Evolutionary conservation across 1,139 yeast genomes (phyloP), one percentile per base, ranked within the genome.

Genomic region (Hyphopichia wangnamkhiaoensis): DNA sequence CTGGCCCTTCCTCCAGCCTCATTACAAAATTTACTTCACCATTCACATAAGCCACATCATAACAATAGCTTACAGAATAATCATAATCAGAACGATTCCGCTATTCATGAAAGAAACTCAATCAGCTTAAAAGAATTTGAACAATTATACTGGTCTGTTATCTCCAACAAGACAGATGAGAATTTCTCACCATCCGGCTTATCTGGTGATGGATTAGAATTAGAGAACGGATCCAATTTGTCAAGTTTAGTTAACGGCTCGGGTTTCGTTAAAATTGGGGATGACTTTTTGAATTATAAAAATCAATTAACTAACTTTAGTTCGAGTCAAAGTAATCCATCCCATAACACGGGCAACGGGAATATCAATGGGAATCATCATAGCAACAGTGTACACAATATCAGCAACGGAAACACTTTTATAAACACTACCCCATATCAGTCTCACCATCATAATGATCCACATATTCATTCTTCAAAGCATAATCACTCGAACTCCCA

Each of bases 141-240:
- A 44, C 48, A 53, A 3, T 47, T 68, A 10, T 80, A 69, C 45
- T 78, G 84, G 76, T 52, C 25, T 2, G 26, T 30, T 59, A 14
- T 53, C 66, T 15, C 61, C 80, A 28, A 56, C 61, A 26, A 65
- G 71, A 37, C 41, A 41, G 16, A 23, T 8, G 10, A 13, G 19
- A 19, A 13, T 15, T 9, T 20, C 10, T 14, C 15, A 28, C 14
- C 25, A 9, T 24, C 26, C 18, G 38, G 34, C 9, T 18, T 45
- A 5, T 45, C 54, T 8, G 40, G 47, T 14, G 59, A 58, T 44
- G 68, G 68, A 0, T 39, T 62, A 14, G 69, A 63, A 40, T 47
- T 65, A 26, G 69, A 64, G 41, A 55, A 51, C 42, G 70, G 70
- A 0, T 52, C 52, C 19, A 56, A 50, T 34, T 46, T 64, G 10